phyloP scores from a whole-genome alignment of 306 rosid species.

The Pachyrhizus erosus region DNA sequence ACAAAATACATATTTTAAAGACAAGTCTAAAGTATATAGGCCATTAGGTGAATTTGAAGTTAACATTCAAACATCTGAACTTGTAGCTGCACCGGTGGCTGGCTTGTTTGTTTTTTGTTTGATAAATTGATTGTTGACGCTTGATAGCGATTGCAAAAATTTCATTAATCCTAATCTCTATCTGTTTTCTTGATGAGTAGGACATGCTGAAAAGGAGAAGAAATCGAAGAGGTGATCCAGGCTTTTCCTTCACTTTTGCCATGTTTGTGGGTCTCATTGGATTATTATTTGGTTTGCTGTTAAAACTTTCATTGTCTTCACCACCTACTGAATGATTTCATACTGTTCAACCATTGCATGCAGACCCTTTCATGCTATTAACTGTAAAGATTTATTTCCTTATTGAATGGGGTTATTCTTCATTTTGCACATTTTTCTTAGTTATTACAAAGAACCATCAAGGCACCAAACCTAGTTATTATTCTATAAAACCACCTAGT shows the following conservation, averaged over 20 bases:
- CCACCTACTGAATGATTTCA: constrained; percentile 59
- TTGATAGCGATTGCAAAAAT: background rate
- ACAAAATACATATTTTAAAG: background rate
- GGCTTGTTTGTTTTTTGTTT: background rate
- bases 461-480: background rate
- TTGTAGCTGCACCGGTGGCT: background rate
- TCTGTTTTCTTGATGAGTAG: constrained; percentile 42
- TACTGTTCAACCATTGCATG: constrained; percentile 24
- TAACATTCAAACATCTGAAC: background rate
- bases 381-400: constrained; percentile 34
- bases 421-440: background rate
- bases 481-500: background rate
- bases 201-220: constrained; percentile 66
- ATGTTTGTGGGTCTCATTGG: constrained; percentile 76
- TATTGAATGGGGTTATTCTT: background rate
- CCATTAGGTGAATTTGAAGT: background rate
- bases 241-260: constrained; percentile 71
- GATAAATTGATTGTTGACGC: background rate
- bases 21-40: background rate
- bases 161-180: background rate
- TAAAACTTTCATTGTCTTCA: constrained; percentile 70
- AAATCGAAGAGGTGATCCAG: constrained; percentile 58
- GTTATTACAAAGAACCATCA: background rate
- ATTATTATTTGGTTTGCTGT: constrained; percentile 74
- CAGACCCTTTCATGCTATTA: constrained; percentile 25